A percentile compares a stretch with the other conserved stretches of the same genome.
These are phyloP conservation scores for Penicillium vulpinum DNA, from an alignment of 2,329 filamentous ascomycete species.

Conservation along the genomic window DNA sequence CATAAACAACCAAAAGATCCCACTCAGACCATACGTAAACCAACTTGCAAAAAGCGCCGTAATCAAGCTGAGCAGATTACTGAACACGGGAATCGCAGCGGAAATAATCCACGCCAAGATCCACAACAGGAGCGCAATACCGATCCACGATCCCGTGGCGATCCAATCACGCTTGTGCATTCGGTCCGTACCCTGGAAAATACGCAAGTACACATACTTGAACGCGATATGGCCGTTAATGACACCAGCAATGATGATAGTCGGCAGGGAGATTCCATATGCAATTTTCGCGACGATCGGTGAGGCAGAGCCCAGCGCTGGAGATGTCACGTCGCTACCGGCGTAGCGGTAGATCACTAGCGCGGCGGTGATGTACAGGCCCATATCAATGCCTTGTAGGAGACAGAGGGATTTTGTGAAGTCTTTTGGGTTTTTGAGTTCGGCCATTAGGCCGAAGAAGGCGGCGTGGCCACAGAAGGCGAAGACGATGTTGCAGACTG, in stretches of 20 bases:
- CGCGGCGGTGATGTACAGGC: constrained; percentile 65
- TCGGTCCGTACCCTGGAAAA: constrained; percentile 62
- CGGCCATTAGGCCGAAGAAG: constrained; percentile 66
- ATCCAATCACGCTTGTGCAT: constrained; percentile 53
- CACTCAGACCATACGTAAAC: constrained; percentile 57
- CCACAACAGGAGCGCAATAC: constrained; percentile 58
- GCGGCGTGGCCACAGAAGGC: constrained; percentile 70
- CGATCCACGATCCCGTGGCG: constrained; percentile 60
- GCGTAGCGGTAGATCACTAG: constrained; percentile 68
- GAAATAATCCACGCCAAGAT: constrained; percentile 66
- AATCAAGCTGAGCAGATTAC: constrained; percentile 64
- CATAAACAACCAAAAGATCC: constrained; percentile 42
- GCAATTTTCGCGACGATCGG: constrained; percentile 61
- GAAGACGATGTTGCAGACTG: constrained; percentile 68
- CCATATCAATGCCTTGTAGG: constrained; percentile 60
- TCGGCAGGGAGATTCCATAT: constrained; percentile 68
- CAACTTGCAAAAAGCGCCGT: constrained; percentile 64
- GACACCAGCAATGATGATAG: constrained; percentile 70
- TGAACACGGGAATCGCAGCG: constrained; percentile 69
- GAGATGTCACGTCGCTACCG: constrained; percentile 61
- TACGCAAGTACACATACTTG: constrained; percentile 65
- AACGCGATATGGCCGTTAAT: constrained; percentile 67
- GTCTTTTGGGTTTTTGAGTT: constrained; percentile 61
- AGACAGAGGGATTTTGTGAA: constrained; percentile 64
- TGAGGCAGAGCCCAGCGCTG: constrained; percentile 65